Evolutionary conservation across 2,329 filamentous ascomycete genomes (phyloP).

Genomic region (Fusarium buharicum): DNA sequence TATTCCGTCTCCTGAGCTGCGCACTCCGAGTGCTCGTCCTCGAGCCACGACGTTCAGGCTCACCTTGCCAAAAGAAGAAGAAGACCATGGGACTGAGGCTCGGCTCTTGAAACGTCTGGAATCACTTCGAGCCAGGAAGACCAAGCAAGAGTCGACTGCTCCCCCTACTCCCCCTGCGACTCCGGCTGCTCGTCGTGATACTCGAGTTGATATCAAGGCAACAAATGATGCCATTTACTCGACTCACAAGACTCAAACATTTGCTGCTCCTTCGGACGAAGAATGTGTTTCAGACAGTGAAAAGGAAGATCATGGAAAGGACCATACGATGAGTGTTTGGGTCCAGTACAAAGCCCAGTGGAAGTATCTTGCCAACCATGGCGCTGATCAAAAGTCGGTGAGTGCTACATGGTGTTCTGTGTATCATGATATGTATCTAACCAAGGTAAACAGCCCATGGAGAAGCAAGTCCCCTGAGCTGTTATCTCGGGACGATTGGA

Average conservation of each 20-base stretch:
- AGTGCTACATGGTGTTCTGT: background rate
- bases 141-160: background rate
- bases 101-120: too few species aligned
- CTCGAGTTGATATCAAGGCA: background rate
- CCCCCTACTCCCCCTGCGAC: background rate
- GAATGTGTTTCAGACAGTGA: background rate
- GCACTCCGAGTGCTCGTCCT: too few species aligned
- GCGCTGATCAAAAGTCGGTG: background rate
- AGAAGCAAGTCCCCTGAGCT: slow-evolving; percentile 15
- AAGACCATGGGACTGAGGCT: too few species aligned
- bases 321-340: background rate
- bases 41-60: too few species aligned
- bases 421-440: background rate
- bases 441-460: background rate
- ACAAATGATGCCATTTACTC: background rate
- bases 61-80: too few species aligned
- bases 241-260: background rate
- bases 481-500: background rate
- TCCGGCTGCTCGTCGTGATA: background rate
- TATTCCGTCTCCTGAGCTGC: too few species aligned
- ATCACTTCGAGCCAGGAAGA: background rate
- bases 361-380: slow-evolving; percentile 1
- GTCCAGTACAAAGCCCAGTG: slow-evolving; percentile 4
- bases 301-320: background rate
- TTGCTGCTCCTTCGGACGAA: background rate